Conservation (phyloP, 78 protist genomes). For the Dictyostelium firmibasis region DNA sequence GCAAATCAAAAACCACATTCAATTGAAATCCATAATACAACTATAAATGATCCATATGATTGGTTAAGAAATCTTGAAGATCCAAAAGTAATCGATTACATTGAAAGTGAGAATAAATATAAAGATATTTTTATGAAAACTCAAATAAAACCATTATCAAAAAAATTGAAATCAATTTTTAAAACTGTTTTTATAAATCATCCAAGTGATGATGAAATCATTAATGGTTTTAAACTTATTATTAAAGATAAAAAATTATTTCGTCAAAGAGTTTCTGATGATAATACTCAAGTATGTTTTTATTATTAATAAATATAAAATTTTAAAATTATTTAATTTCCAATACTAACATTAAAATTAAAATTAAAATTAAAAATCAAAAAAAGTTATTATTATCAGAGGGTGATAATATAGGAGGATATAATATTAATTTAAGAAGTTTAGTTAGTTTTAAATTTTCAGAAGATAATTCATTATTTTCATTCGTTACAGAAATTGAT, state of each 20-base stretch:
- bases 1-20: background rate
- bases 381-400: background rate
- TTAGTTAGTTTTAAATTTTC: slow-evolving; percentile 18
- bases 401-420: background rate
- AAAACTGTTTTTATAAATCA: background rate
- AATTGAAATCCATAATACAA: background rate
- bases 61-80: background rate
- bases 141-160: background rate
- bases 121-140: background rate
- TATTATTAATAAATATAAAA: background rate
- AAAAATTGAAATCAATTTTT: background rate
- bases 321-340: too few species aligned
- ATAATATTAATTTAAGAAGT: background rate
- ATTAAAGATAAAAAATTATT: background rate
- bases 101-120: background rate
- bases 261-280: slow-evolving; percentile 18
- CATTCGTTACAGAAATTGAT: slow-evolving; percentile 21
- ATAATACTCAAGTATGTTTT: background rate
- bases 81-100: background rate
- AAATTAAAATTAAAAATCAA: background rate
- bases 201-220: background rate
- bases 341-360: too few species aligned
- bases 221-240: slow-evolving; percentile 21
- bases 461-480: background rate
- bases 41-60: background rate